Evolutionary conservation across 2,329 filamentous ascomycete genomes (phyloP).

Genomic region (Fusarium liriodendri): DNA sequence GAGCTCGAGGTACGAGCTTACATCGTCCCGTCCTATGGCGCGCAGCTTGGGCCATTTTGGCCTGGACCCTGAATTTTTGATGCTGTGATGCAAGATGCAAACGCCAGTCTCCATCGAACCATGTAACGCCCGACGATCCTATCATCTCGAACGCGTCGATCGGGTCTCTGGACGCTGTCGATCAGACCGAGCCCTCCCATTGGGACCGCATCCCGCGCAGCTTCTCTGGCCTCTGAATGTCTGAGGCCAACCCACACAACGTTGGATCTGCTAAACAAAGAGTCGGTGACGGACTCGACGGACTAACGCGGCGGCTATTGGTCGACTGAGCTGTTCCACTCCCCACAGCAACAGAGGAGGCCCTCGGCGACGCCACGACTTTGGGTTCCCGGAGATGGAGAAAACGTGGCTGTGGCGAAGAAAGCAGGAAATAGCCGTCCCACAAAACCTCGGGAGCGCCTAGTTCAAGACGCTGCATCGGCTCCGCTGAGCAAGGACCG

Average conservation of each 20-base stretch:
- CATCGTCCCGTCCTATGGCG: conserved; percentile 18
- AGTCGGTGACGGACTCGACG: conserved; percentile 23
- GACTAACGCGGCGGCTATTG: neutral
- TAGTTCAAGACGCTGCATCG: conserved; percentile 14
- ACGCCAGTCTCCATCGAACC: conserved; percentile 10
- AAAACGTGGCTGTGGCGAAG: conserved; percentile 42
- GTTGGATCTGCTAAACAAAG: conserved; percentile 5
- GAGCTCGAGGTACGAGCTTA: conserved; percentile 1
- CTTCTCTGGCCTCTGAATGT: neutral
- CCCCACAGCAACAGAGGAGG: conserved; percentile 9
- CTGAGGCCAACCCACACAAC: neutral
- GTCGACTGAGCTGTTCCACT: conserved; percentile 5
- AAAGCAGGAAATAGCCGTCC: conserved; percentile 3
- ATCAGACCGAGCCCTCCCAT: conserved; percentile 11
- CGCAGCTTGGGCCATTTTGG: conserved; percentile 29
- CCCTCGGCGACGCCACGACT: conserved; percentile 32
- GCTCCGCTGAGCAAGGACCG: conserved; percentile 4
- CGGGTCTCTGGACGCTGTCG: neutral
- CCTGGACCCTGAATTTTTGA: conserved; percentile 33
- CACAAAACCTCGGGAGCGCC: conserved; percentile 24
- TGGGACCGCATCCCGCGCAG: neutral
- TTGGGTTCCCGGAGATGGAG: conserved; percentile 15
- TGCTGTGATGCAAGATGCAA: conserved; percentile 25
- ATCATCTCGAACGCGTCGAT: conserved; percentile 27
- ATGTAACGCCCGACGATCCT: conserved; percentile 10